Base-by-base conservation (phyloP, 179 eudicot species). In the Vitellaria paradoxa region DNA sequence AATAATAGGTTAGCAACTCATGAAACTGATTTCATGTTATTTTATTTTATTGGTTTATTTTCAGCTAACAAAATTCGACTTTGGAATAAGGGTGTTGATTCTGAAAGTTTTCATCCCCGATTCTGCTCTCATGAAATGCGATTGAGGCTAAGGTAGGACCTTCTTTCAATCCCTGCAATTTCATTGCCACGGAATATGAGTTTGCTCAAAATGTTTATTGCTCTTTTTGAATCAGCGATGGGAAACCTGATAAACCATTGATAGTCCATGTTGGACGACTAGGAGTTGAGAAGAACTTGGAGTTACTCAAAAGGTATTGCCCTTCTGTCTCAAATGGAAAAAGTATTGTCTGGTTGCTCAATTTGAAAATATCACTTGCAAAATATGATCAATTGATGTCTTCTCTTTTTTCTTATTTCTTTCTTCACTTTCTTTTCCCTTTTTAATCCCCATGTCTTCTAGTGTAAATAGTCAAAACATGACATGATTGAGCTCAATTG, bases 81-180 rank as follows among this genome's bases (percentile, higher is more conserved):
- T 23, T 96, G 99, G 99, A 96, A 92, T 79, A 96, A 96, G 85
- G 99, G 98, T 73, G 99, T 96, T 64, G 99, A 96, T 85, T 96
- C 98, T 68, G 94, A 89, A 83, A 89, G 97, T 80, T 96, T 96
- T 82, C 91, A 96, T 78, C 99, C 99, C 17, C 86, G 82, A 67
- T 96, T 84, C 74, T 82, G 90, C 61, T 91, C 92, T 24, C 82
- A 83, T 77, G 99, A 91, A 67, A 93, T 96, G 98, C 87, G 98
- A 86, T 40, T 86, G 77, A 88, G 91, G 77, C 88, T 93, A 65
- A 96, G 96, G 99, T 89, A 78, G 63, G 81, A 20, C 65, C 15
- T 73, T 69, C 8, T 52, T 37, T 42, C 64, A 30, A 26, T 42
- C 21, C 55, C 67, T 71, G 46, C 46, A 21, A 70, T 68, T 65